Base-by-base conservation (phyloP, 2,329 filamentous ascomycete genomes). In the Gyromitra esculenta region DNA sequence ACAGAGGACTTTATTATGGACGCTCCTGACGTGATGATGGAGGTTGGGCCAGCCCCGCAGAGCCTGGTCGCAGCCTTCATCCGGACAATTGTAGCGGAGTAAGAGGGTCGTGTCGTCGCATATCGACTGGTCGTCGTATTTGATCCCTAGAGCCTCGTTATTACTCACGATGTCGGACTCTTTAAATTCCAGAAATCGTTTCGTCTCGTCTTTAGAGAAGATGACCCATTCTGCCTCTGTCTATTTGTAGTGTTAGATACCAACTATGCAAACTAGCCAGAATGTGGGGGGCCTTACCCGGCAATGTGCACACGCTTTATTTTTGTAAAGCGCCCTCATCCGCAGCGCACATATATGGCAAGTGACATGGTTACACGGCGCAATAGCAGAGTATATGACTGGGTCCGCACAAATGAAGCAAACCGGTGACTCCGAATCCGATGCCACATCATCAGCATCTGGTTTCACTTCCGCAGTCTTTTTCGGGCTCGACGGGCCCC, bases 321-420 rank as follows among this genome's bases (percentile, higher is more conserved):
- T 96, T 86, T 97, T 98, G 85, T 98, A 99, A 57, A 99, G 86
- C 0, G 95, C 96, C 81, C 96, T 89, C 89, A 98, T 89, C 76
- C 96, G 89, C 80, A 99, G 85, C 8, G 94, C 91, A 84, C 96
- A 99, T 79, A 98, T 97, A 85, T 99, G 96, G 83, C 96, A 99
- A 63, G 95, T 97, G 73, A 92, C 89, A 85, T 99, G 96, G 84
- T 97, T 98, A 85, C 96, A 99, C 21, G 96, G 95, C 41, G 94
- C 90, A 79, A 99, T 90, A 8, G 94, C 92, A 81, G 93, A 90
- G 85, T 98, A 94, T 63, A 92, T 89, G 62, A 99, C 91, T 1
- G 91, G 89, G 79, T 94, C 97, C 73, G 96, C 95, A 84, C 96
- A 99, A 82, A 99, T 99, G 84, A 98, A 98, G 88, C 96, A 99